Evolutionary conservation across 257 asterid genomes (phyloP).

Genomic region (Solanum appendiculatum): DNA sequence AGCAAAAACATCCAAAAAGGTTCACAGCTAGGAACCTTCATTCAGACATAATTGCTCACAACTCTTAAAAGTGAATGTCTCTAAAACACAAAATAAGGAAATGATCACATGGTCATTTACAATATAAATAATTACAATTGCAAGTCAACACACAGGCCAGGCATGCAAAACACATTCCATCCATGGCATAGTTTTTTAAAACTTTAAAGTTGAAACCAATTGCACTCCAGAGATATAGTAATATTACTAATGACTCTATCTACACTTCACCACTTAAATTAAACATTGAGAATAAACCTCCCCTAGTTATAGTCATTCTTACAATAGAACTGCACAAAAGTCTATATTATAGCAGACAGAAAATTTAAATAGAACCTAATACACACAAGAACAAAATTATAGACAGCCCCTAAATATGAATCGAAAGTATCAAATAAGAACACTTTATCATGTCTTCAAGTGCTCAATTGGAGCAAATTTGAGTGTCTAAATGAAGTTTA

Average conservation of each 20-base stretch:
- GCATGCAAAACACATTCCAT: neutral
- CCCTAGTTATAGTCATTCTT: neutral
- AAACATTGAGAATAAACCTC: neutral
- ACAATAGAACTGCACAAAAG: neutral
- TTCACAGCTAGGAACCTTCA: neutral
- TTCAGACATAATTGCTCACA: neutral
- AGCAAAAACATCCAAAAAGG: neutral
- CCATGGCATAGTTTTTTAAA: neutral
- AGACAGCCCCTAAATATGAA: no score
- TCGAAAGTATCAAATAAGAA: no score
- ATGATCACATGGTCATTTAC: neutral
- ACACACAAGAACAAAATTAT: neutral
- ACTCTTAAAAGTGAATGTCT: neutral
- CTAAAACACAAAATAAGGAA: neutral
- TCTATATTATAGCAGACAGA: neutral
- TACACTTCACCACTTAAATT: neutral
- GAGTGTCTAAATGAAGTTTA: neutral
- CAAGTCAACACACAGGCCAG: neutral
- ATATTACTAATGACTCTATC: neutral
- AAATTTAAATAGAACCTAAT: neutral
- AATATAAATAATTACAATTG: neutral
- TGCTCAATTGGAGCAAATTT: neutral
- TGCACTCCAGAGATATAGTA: neutral
- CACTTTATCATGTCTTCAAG: neutral
- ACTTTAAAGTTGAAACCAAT: neutral